phyloP scores from a whole-genome alignment of 805 yeast genomes.

The Debaryomyces prosopidis region DNA sequence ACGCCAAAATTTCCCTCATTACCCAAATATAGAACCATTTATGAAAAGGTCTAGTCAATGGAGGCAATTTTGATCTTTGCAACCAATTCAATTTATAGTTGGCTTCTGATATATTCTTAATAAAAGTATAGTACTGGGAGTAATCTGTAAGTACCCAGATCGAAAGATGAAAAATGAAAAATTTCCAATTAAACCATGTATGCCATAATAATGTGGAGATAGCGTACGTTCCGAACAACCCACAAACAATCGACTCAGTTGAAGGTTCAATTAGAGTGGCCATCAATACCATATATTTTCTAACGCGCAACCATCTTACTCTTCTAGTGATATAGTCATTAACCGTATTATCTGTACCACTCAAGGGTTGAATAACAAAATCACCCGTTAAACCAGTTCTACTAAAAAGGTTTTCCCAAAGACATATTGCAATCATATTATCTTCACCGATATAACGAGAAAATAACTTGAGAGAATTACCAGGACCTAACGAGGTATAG shows the following conservation, averaged over 20 bases:
- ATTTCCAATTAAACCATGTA: slow-evolving; percentile 27
- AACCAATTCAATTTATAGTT: slow-evolving; percentile 27
- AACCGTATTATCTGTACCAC: slow-evolving; percentile 41
- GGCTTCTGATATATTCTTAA: slow-evolving; percentile 20
- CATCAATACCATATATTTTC: slow-evolving; percentile 82
- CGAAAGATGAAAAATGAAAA: slow-evolving; percentile 53
- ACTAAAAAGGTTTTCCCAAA: slow-evolving; percentile 69
- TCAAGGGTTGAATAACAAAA: slow-evolving; percentile 71
- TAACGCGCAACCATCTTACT: slow-evolving; percentile 80
- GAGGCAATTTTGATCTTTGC: slow-evolving; percentile 14
- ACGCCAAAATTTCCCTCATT: slow-evolving; percentile 68
- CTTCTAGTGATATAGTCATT: slow-evolving; percentile 66
- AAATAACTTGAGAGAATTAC: slow-evolving; percentile 64
- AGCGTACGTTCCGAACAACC: slow-evolving; percentile 64
- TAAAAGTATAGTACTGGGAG: slow-evolving; percentile 51
- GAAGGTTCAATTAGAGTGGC: slow-evolving; percentile 88
- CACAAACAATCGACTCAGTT: slow-evolving; percentile 73
- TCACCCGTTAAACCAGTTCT: slow-evolving; percentile 80
- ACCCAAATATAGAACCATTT: slow-evolving; percentile 53
- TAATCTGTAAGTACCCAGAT: slow-evolving; percentile 70
- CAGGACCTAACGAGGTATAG: slow-evolving; percentile 30
- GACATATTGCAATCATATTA: slow-evolving; percentile 84
- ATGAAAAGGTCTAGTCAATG: slow-evolving; percentile 13
- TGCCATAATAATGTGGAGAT: slow-evolving; percentile 46
- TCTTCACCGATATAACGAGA: slow-evolving; percentile 88